phyloP scores from a whole-genome alignment of 2,329 filamentous ascomycete genomes.

The Harringtonia aguacate region DNA sequence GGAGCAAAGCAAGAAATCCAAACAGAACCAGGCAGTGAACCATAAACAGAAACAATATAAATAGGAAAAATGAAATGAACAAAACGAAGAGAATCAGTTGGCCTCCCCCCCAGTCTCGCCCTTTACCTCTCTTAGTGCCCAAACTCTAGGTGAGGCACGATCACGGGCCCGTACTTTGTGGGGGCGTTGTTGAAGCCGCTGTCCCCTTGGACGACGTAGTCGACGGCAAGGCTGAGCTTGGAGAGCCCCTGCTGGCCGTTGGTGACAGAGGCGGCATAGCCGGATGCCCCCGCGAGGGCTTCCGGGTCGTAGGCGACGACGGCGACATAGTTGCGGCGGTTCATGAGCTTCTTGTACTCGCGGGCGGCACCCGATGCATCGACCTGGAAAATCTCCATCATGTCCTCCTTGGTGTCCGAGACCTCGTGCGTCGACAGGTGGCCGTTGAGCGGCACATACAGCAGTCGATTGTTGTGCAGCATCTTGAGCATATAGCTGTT shows the following conservation, averaged over 20 bases:
- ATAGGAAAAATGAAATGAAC: background rate
- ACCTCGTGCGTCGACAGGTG: slow-evolving; percentile 62
- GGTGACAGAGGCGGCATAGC: slow-evolving; percentile 18
- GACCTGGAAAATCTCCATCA: slow-evolving; percentile 99
- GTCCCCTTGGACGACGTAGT: slow-evolving; percentile 95
- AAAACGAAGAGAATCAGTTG: background rate
- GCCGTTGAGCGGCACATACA: slow-evolving; percentile 87
- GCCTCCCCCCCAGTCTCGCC: background rate
- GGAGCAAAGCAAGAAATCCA: too few species aligned
- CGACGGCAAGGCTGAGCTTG: slow-evolving; percentile 79
- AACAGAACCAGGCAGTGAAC: too few species aligned
- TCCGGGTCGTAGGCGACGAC: slow-evolving; percentile 94
- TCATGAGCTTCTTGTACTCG: slow-evolving; percentile 89
- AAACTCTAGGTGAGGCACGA: slow-evolving; percentile 78
- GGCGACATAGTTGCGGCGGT: slow-evolving; percentile 81
- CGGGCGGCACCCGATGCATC: slow-evolving; percentile 76
- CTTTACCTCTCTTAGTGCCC: slow-evolving; percentile 45
- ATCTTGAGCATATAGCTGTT: slow-evolving; percentile 81
- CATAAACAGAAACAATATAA: background rate
- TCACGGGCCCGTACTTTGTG: slow-evolving; percentile 94
- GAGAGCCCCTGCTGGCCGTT: slow-evolving; percentile 31
- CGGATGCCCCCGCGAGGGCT: slow-evolving; percentile 34
- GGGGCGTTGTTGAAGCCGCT: slow-evolving; percentile 56
- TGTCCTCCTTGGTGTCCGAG: slow-evolving; percentile 95
- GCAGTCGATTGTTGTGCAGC: slow-evolving; percentile 86